These are phyloP conservation scores for Lolium perenne DNA, from an alignment of 176 grass and related monocot species.

Conservation along the genomic window DNA sequence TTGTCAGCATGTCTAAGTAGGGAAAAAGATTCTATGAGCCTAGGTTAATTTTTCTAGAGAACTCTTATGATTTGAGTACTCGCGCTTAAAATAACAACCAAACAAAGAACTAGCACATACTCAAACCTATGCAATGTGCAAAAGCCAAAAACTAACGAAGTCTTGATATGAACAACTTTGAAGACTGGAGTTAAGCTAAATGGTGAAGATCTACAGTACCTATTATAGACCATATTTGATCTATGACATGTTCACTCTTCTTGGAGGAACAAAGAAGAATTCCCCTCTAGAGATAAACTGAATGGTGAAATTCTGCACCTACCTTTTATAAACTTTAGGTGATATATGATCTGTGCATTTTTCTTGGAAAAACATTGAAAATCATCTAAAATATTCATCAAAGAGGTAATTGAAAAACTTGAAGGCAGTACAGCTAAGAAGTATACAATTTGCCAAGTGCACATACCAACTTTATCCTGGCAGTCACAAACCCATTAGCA, in stretches of 20 bases:
- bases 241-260: constrained; percentile 5
- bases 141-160: background rate
- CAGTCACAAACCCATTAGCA: constrained; percentile 68
- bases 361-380: background rate
- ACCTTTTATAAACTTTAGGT: background rate
- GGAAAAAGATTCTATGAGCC: background rate
- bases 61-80: background rate
- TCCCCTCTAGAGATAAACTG: constrained; percentile 8
- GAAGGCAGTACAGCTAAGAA: constrained; percentile 13
- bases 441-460: constrained; percentile 14
- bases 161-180: constrained; percentile 15
- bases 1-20: background rate
- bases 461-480: constrained; percentile 88
- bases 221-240: background rate
- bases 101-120: background rate
- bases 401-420: constrained; percentile 5
- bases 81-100: background rate
- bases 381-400: constrained; percentile 31
- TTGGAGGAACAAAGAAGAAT: constrained; percentile 1
- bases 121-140: constrained; percentile 18
- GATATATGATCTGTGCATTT: constrained; percentile 9
- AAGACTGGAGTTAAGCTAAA: background rate
- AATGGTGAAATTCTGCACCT: background rate
- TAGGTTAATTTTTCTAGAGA: background rate
- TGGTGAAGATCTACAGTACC: background rate